Conservation (phyloP, 768 basidiomycete species). For the Cubamyces sp. region DNA sequence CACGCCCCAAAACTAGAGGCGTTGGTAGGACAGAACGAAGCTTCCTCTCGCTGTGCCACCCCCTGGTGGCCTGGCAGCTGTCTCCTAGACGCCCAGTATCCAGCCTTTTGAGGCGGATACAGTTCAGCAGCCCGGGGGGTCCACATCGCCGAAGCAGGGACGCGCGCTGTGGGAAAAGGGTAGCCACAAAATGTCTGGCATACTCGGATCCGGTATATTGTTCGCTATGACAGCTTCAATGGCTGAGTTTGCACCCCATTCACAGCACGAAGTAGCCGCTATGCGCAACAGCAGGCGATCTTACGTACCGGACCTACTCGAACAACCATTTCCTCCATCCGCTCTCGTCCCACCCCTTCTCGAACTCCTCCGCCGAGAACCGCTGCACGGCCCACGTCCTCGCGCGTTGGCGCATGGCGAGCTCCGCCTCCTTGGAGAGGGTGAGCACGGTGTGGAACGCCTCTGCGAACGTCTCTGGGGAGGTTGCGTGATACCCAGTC, state of each 20-base stretch:
- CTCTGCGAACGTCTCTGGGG: slow-evolving; percentile 65
- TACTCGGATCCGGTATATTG: neutral
- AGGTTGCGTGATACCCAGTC: slow-evolving; percentile 86
- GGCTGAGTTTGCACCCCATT: too few species aligned
- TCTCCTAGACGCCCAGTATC: too few species aligned
- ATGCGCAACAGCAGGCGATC: neutral
- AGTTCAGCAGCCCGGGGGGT: too few species aligned
- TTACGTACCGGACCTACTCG: slow-evolving; percentile 10
- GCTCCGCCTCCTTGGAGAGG: slow-evolving; percentile 55
- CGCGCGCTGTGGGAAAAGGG: too few species aligned
- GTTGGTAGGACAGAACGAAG: too few species aligned
- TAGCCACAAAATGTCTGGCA: too few species aligned
- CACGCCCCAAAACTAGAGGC: too few species aligned
- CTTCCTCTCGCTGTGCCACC: too few species aligned
- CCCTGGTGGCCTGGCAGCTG: too few species aligned
- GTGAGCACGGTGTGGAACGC: slow-evolving; percentile 66
- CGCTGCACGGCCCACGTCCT: slow-evolving; percentile 69
- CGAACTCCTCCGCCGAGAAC: slow-evolving; percentile 81
- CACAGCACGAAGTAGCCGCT: neutral
- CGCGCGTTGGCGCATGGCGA: slow-evolving; percentile 69
- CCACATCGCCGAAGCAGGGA: too few species aligned
- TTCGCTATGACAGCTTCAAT: neutral
- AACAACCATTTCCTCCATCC: slow-evolving; percentile 52
- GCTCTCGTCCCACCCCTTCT: slow-evolving; percentile 71
- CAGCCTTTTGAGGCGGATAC: too few species aligned